Percentiles rank a stretch among this genome's conserved stretches.
These are phyloP conservation scores for Kuraishia borneana DNA, from an alignment of 805 yeast genomes.

Conservation along the genomic window DNA sequence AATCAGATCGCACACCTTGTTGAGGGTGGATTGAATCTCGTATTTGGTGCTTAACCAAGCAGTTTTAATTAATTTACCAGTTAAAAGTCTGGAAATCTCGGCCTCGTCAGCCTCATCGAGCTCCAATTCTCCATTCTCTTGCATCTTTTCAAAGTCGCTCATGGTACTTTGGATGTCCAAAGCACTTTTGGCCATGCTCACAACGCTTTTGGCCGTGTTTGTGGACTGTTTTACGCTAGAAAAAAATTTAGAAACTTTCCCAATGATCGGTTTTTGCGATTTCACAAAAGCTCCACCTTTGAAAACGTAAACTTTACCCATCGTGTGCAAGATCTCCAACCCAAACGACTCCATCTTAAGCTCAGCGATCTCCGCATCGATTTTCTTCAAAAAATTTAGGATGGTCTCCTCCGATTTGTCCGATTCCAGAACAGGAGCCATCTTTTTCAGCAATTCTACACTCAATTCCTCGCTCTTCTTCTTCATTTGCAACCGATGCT, in stretches of 20 bases:
- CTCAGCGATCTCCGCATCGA: conserved; percentile 73
- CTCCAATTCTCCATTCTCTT: conserved; percentile 31
- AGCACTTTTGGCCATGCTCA: conserved; percentile 61
- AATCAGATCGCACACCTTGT: conserved; percentile 59
- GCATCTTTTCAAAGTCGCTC: conserved; percentile 62
- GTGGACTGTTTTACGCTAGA: conserved; percentile 65
- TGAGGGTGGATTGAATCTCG: conserved; percentile 64
- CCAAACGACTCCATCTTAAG: conserved; percentile 79
- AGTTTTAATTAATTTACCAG: conserved; percentile 73
- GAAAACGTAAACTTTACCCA: conserved; percentile 58
- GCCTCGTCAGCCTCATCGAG: conserved; percentile 36
- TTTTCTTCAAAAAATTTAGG: conserved; percentile 44
- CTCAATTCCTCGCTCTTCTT: conserved; percentile 47
- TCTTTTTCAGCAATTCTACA: conserved; percentile 32
- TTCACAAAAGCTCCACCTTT: conserved; percentile 57
- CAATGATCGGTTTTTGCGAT: conserved; percentile 60
- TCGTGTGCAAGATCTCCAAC: conserved; percentile 65
- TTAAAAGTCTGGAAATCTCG: conserved; percentile 59
- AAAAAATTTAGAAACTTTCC: conserved; percentile 40
- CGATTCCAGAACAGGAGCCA: conserved; percentile 27
- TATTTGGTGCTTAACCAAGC: conserved; percentile 80
- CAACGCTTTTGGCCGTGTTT: conserved; percentile 61
- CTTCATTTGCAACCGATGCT: conserved; percentile 21
- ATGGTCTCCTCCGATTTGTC: conserved; percentile 32
- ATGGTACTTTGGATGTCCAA: conserved; percentile 70